These are phyloP conservation scores for Colletotrichum sp. DNA, from an alignment of 2,329 filamentous ascomycete genomes.

Conservation along the genomic window DNA sequence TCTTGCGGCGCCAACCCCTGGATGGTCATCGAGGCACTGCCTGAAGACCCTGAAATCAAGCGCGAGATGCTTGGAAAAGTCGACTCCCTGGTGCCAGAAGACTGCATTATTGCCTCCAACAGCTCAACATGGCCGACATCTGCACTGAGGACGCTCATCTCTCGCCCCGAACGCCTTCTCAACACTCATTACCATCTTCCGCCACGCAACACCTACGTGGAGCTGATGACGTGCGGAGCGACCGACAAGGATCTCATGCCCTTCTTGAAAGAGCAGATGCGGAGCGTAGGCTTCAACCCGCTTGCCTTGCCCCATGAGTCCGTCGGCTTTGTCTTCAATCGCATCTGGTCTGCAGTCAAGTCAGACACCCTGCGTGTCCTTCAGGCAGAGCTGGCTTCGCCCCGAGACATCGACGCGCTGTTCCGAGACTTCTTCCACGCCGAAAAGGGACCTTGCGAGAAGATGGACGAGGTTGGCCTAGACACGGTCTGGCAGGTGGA, in stretches of 20 bases:
- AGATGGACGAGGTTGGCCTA: constrained; percentile 38
- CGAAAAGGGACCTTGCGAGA: constrained; percentile 31
- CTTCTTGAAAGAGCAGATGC: constrained; percentile 31
- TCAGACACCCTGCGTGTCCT: constrained; percentile 35
- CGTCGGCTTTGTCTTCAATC: constrained; percentile 37
- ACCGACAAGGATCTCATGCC: constrained; percentile 31
- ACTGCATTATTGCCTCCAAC: constrained; percentile 35
- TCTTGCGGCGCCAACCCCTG: constrained; percentile 25
- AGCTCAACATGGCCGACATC: constrained; percentile 32
- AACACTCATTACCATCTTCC: constrained; percentile 41
- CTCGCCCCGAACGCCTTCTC: constrained; percentile 29
- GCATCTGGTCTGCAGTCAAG: constrained; percentile 40
- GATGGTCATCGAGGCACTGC: constrained; percentile 36
- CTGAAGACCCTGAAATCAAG: constrained; percentile 35
- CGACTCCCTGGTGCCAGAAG: constrained; percentile 28
- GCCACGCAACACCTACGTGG: constrained; percentile 33
- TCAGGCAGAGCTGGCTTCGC: constrained; percentile 33
- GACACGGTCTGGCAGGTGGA: constrained; percentile 36
- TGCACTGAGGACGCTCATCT: constrained; percentile 27
- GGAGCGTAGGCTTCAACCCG: constrained; percentile 30
- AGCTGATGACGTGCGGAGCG: constrained; percentile 37
- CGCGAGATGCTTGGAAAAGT: constrained; percentile 29
- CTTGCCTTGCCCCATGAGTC: constrained; percentile 32
- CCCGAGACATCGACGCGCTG: constrained; percentile 35
- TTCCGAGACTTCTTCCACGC: constrained; percentile 34